phyloP scores from a whole-genome alignment of 257 asterid species.

The Nicotiana benthamiana region DNA sequence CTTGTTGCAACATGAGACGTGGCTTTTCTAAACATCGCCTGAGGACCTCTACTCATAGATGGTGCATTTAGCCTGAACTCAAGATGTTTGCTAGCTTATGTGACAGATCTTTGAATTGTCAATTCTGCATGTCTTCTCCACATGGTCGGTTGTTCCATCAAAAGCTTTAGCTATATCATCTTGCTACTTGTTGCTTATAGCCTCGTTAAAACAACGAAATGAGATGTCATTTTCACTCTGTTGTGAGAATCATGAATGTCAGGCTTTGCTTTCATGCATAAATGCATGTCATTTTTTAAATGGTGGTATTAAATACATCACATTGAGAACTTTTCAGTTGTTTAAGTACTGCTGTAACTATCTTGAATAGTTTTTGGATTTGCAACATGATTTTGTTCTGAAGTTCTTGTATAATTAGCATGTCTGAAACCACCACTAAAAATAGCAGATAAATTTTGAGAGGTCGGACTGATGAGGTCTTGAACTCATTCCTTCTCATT shows the following conservation, averaged over 20 bases:
- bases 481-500: not conserved
- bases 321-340: not conserved
- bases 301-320: not conserved
- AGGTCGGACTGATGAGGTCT: not conserved
- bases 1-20: not conserved
- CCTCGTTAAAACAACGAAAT: not conserved
- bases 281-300: not conserved
- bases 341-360: not conserved
- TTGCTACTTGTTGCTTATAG: not conserved
- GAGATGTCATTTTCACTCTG: not conserved
- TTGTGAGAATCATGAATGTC: not conserved
- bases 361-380: not conserved
- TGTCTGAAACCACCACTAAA: no score
- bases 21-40: not conserved
- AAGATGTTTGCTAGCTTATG: not conserved
- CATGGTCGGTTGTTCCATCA: not conserved
- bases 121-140: not conserved
- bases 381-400: not conserved
- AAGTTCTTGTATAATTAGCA: not conserved
- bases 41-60: not conserved
- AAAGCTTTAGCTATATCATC: not conserved
- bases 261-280: not conserved
- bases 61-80: not conserved
- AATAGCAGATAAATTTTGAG: not conserved
- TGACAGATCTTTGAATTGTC: constrained; percentile 1